Evolutionary conservation across 108 stramenopile genomes (phyloP).

Genomic region (Pelagomonas calceolata): DNA sequence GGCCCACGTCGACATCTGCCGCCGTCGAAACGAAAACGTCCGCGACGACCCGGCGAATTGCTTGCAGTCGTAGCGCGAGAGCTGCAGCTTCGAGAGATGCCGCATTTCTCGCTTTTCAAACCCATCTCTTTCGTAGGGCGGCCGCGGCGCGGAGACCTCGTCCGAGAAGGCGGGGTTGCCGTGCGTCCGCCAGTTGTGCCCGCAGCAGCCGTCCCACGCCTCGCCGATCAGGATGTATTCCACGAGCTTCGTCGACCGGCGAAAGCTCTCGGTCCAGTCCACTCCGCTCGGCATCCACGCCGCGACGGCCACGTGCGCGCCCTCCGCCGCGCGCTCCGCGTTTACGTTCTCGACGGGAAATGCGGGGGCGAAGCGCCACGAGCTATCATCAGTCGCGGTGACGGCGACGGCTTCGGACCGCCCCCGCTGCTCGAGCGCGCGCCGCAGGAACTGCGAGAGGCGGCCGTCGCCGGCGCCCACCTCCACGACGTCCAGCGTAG

Average conservation of each 20-base stretch:
- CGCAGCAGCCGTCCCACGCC: constrained; percentile 61
- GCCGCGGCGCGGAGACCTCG: background rate
- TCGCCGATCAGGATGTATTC: constrained; percentile 77
- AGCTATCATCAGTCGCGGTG: constrained; percentile 63
- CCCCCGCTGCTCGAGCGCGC: constrained; percentile 20
- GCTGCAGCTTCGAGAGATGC: constrained; percentile 40
- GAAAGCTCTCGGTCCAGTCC: constrained; percentile 63
- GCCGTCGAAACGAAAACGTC: constrained; percentile 59
- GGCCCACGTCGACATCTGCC: too few species aligned
- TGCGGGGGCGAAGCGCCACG: constrained; percentile 49
- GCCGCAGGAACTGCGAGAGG: constrained; percentile 46
- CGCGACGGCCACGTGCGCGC: constrained; percentile 45
- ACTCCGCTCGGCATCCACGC: constrained; percentile 69
- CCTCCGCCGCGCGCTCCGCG: constrained; percentile 39
- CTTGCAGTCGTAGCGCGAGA: constrained; percentile 60
- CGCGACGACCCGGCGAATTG: constrained; percentile 37
- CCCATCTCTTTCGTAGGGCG: constrained; percentile 49
- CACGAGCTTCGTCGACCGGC: constrained; percentile 12
- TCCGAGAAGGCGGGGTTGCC: constrained; percentile 45
- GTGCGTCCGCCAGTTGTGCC: constrained; percentile 67
- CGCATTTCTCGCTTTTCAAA: constrained; percentile 53
- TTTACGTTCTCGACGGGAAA: constrained; percentile 47
- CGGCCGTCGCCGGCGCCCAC: constrained; percentile 72
- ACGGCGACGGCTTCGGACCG: constrained; percentile 23
- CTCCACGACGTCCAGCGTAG: constrained; percentile 50